A percentile compares a stretch with the other conserved stretches of the same genome.
Evolutionary conservation across 1,139 yeast species (phyloP).

Genomic region (Blastobotrys persicus): DNA sequence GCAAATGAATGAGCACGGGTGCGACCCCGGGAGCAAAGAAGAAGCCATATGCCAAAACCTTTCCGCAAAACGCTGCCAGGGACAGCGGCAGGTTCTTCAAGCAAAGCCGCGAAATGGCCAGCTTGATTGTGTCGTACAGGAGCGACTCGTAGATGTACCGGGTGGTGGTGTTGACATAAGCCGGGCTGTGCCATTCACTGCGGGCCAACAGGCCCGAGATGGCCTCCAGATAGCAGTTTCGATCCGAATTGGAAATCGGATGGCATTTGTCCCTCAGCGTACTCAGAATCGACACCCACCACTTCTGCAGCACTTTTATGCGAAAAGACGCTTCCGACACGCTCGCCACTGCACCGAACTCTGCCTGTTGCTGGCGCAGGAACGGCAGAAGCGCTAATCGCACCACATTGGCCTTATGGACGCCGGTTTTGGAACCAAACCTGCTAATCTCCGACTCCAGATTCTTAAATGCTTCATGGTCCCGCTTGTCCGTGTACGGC

Average conservation of each 20-base stretch:
- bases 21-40: constrained; percentile 62
- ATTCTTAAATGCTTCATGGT: constrained; percentile 25
- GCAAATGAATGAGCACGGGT: constrained; percentile 56
- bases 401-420: constrained; percentile 62
- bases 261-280: constrained; percentile 39
- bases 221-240: constrained; percentile 72
- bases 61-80: constrained; percentile 74
- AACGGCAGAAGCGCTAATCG: constrained; percentile 67
- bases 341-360: constrained; percentile 33
- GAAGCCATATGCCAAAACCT: constrained; percentile 67
- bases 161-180: constrained; percentile 14
- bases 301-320: constrained; percentile 46
- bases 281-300: constrained; percentile 65
- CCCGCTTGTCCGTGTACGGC: constrained; percentile 5
- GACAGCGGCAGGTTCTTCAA: constrained; percentile 57
- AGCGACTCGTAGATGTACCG: constrained; percentile 24
- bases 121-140: constrained; percentile 55
- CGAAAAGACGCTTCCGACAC: constrained; percentile 32
- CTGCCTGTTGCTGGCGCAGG: constrained; percentile 42
- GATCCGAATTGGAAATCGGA: constrained; percentile 50
- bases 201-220: constrained; percentile 64
- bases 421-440: constrained; percentile 48
- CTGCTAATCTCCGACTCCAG: constrained; percentile 30
- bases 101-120: constrained; percentile 51
- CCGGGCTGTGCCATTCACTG: constrained; percentile 52